Evolutionary conservation across 2,329 filamentous ascomycete genomes (phyloP).

Genomic region (Pseudogymnoascus sp.): DNA sequence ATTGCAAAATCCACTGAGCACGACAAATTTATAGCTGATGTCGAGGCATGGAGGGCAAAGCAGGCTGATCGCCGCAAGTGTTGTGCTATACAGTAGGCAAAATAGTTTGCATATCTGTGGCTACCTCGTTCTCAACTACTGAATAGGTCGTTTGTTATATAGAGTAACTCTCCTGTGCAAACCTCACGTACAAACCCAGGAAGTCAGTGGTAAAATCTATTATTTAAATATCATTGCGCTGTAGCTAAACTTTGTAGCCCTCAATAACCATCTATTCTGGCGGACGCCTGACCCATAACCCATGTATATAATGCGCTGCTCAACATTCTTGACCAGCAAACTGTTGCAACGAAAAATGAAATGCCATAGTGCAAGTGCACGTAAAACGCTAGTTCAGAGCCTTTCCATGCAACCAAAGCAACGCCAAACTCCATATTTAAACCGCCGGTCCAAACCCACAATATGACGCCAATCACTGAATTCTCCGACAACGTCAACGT

Average conservation of each 20-base stretch:
- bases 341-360: constrained; percentile 4
- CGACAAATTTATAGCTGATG: neutral
- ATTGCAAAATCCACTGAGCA: neutral
- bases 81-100: neutral
- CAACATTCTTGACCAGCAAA: constrained; percentile 6
- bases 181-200: neutral
- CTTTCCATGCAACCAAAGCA: neutral
- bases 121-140: no score
- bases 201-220: neutral
- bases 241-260: constrained; percentile 1
- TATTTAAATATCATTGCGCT: constrained; percentile 4
- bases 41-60: neutral
- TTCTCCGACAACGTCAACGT: neutral
- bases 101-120: neutral
- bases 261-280: neutral
- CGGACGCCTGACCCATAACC: neutral
- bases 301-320: neutral
- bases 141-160: neutral
- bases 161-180: neutral
- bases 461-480: neutral
- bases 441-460: neutral
- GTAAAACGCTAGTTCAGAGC: neutral
- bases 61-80: neutral
- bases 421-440: constrained; percentile 5
- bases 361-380: neutral